Evolutionary conservation across 164 flowering plant genomes (phyloP).

Genomic region (Liriodendron chinense): DNA sequence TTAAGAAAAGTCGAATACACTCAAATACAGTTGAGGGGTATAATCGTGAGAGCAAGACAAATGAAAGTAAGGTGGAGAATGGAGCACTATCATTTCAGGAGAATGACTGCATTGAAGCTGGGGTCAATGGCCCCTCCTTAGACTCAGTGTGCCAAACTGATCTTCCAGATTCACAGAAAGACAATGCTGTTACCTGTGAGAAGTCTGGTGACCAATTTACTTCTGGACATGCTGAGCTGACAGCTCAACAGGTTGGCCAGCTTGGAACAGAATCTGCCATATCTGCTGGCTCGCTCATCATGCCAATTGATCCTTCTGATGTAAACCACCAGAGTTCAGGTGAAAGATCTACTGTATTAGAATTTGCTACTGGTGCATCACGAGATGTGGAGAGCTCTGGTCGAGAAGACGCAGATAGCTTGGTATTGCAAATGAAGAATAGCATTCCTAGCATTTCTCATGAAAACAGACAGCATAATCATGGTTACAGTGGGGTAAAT

Average conservation of each 20-base stretch:
- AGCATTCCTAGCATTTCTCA: conserved; percentile 8
- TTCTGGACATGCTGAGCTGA: neutral
- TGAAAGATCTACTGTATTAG: conserved; percentile 29
- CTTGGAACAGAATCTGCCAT: conserved; percentile 20
- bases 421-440: conserved; percentile 13
- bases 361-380: conserved; percentile 22
- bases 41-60: conserved; percentile 20
- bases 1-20: conserved; percentile 7
- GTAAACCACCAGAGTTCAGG: conserved; percentile 25
- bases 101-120: conserved; percentile 13
- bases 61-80: conserved; percentile 22
- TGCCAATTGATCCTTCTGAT: conserved; percentile 30
- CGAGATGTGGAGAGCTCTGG: conserved; percentile 16
- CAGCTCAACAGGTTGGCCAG: conserved; percentile 18
- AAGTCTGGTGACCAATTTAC: neutral
- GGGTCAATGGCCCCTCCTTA: conserved; percentile 15
- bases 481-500: conserved; percentile 18
- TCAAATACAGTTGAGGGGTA: conserved; percentile 17
- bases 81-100: conserved; percentile 14
- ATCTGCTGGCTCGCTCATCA: conserved; percentile 29
- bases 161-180: conserved; percentile 10
- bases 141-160: conserved; percentile 11
- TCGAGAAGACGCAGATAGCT: conserved; percentile 22
- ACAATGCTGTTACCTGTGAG: conserved; percentile 3
- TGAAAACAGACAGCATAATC: conserved; percentile 19